Conservation (phyloP, 257 asterid species). For the Haberlea rhodopensis region DNA sequence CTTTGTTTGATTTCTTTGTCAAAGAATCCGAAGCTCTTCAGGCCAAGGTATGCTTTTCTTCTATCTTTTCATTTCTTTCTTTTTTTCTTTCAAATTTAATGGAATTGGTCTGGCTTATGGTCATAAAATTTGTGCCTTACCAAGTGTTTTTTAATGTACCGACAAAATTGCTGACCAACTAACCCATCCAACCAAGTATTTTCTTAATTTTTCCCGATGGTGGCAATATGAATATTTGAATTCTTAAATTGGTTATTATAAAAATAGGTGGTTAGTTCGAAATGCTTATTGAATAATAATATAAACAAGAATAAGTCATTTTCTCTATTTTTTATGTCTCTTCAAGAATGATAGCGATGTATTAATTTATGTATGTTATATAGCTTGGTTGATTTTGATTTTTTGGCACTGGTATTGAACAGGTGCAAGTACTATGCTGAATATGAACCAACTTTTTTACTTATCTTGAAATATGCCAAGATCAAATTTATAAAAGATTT, state of each 20-base stretch:
- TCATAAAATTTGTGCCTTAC: background rate
- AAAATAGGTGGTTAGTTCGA: background rate
- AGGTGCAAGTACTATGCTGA: no score
- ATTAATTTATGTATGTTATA: no score
- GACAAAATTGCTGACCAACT: background rate
- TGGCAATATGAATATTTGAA: background rate
- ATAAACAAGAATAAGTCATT: background rate
- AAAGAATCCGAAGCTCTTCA: conserved; percentile 77
- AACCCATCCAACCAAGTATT: background rate
- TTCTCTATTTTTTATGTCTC: background rate
- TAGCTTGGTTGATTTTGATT: background rate
- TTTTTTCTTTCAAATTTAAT: background rate
- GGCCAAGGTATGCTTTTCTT: conserved; percentile 52
- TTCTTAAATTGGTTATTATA: background rate
- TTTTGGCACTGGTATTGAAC: background rate
- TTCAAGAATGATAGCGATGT: background rate
- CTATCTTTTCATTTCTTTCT: background rate
- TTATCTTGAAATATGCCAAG: background rate
- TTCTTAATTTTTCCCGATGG: background rate
- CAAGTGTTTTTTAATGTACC: background rate
- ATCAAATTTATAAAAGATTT: background rate
- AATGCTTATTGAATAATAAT: background rate
- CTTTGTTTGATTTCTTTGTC: conserved; percentile 50
- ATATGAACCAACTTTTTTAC: background rate
- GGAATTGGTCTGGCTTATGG: background rate